Conservation (phyloP, 768 basidiomycete species). For the Cystofilobasidium bisporidii region DNA sequence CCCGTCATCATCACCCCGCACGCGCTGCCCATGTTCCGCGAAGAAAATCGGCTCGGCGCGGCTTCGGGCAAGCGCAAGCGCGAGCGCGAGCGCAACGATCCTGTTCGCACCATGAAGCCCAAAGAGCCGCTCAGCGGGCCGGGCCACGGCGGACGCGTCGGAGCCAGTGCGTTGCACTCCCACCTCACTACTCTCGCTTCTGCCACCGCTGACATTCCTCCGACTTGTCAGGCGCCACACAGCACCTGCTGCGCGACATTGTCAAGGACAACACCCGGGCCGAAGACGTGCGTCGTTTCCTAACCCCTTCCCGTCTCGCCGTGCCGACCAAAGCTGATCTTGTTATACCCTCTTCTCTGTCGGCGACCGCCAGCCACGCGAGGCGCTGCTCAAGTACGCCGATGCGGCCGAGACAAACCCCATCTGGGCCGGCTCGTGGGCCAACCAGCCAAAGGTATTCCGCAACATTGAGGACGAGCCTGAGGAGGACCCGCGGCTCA, state of each 20-base stretch:
- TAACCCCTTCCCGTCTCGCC: constrained; percentile 21
- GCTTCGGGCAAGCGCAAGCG: constrained; percentile 62
- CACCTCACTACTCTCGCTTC: too few relatives aligned
- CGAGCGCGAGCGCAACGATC: constrained; percentile 79
- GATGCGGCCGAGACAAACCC: constrained; percentile 64
- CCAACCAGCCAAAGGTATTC: constrained; percentile 27
- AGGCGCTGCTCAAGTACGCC: constrained; percentile 91
- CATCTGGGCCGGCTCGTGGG: constrained; percentile 25
- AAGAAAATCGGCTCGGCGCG: constrained; percentile 50
- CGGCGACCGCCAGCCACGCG: constrained; percentile 63
- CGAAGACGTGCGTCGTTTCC: constrained; percentile 95
- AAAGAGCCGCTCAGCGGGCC: constrained; percentile 88
- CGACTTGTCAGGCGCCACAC: constrained; percentile 53
- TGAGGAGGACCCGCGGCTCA: constrained; percentile 2
- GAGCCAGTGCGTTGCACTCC: constrained; percentile 63
- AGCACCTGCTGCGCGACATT: constrained; percentile 89
- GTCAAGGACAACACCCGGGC: constrained; percentile 82
- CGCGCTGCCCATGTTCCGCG: constrained; percentile 82
- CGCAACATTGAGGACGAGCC: constrained; percentile 23
- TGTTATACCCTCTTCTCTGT: constrained; percentile 26
- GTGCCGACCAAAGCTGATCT: background rate
- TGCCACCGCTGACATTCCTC: background rate
- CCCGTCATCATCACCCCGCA: constrained; percentile 89
- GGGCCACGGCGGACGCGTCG: constrained; percentile 85
- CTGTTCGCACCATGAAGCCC: constrained; percentile 82